Base-by-base conservation (phyloP, 345 rosid species). In the Mallotus nudiflorus region DNA sequence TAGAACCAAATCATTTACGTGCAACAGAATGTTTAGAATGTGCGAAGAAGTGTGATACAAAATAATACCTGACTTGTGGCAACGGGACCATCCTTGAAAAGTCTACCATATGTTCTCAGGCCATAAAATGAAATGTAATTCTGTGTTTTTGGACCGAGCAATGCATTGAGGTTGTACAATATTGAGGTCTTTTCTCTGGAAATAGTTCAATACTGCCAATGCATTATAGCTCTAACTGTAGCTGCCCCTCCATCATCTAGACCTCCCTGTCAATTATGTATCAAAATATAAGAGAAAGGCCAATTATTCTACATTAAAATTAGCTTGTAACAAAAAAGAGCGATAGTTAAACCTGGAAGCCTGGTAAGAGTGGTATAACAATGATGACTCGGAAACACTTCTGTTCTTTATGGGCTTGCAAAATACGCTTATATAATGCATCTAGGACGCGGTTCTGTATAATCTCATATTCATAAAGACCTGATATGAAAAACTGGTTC, bases 401-500 rank as follows among this genome's bases (percentile, higher is more conserved):
- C 27, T 83, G 65, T 76, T 89, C 96, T 70, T 88, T 82, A 70
- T 94, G 81, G 46, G 97, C 98, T 77, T 31, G 83, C 53, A 86
- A 4, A 73, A 94, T 90, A 63, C 96, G 90, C 67, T 71, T 82
- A 80, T 88, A 90, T 68, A 94, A 67, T 24, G 95, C 87, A 76
- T 91, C 97, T 0, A 72, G 61, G 42, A 94, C 85, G 0, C 97
- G 95, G 69, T 94, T 94, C 73, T 88, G 89, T 65, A 94, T 88
- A 2, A 74, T 76, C 27, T 91, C 97, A 49, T 94, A 97, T 69
- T 83, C 86, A 15, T 80, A 82, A 63, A 91, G 89, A 27, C 98
- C 98, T 22, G 97, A 94, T 79, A 94, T 90, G 82, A 90, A 86
- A 75, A 91, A 91, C 59, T 94, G 98, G 73, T 94, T 94, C 98